Evolutionary conservation across 1,139 yeast species (phyloP).

Genomic region (Blastobotrys buckinghamii): DNA sequence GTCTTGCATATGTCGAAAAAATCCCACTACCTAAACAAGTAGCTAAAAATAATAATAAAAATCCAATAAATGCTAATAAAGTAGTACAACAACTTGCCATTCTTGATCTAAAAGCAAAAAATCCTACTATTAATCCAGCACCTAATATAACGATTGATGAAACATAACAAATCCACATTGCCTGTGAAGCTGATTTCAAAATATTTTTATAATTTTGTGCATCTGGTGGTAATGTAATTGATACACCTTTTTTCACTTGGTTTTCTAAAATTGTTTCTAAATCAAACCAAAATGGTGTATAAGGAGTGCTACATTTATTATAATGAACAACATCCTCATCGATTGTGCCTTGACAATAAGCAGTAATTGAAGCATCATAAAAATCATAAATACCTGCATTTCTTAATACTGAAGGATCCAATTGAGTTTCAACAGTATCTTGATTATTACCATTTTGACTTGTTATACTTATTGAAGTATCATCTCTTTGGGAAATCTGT

Average conservation of each 20-base stretch:
- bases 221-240: constrained; percentile 31
- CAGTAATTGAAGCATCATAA: constrained; percentile 64
- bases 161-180: constrained; percentile 43
- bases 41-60: constrained; percentile 27
- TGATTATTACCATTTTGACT: not conserved
- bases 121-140: constrained; percentile 39
- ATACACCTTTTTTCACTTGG: constrained; percentile 34
- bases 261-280: constrained; percentile 44
- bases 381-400: constrained; percentile 53
- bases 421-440: constrained; percentile 10
- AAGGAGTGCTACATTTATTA: constrained; percentile 35
- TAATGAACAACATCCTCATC: constrained; percentile 25
- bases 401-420: constrained; percentile 14
- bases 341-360: constrained; percentile 57
- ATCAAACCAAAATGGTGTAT: constrained; percentile 56
- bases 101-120: constrained; percentile 36
- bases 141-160: constrained; percentile 40
- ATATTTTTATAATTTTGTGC: constrained; percentile 33
- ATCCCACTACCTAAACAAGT: constrained; percentile 44
- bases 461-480: too few species aligned
- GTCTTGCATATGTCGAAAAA: constrained; percentile 33
- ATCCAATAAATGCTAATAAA: constrained; percentile 31
- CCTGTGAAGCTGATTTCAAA: constrained; percentile 39
- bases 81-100: constrained; percentile 33
- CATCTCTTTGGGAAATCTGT: too few species aligned